Evolutionary conservation across 345 rosid genomes (phyloP), one percentile per base, ranked within the genome.

Genomic region (Orychophragmus violaceus): DNA sequence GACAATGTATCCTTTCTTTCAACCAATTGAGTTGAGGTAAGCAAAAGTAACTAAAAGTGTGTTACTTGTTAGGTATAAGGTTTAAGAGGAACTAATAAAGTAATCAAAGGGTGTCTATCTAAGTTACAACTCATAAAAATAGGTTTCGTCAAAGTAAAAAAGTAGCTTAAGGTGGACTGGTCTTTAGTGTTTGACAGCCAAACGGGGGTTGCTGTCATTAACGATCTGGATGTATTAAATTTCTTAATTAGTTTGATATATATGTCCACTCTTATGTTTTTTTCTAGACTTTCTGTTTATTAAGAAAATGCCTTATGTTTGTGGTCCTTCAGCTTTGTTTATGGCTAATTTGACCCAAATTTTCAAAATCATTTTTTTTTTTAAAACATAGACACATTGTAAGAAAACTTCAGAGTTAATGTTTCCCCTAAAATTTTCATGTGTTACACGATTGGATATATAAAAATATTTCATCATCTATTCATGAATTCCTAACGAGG

Each of bases 181-280:
- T 73, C 72, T 66, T 32, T 19, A 59, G 77, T 73, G 77, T 51
- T 66, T 30, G 18, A 73, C 62, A 73, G 56, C 77, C 67, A 59
- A 73, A 72, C 56, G 52, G 28, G 66, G 59, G 58, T 57, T 72
- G 73, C 25, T 74, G 75, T 69, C 61, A 63, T 29, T 65, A 52
- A 33, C 44, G 12, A 57, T 45, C 33, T 33, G 22, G 51, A 42
- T 25, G 44, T 17, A 45, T 12, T 46, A 52, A 24, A 51, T 30
- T 49, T 37, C 53, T 72, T 56, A 28, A 56, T 55, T 33, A 45
- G 39, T 33, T 70, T 30, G 28, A 39, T 25, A 52, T 37, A 27
- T 25, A 18, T 61, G 44, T 54, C 46, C 16, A 42, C 16, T 1
- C 36, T 62, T 54, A 62, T 12, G 57, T 62, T 39, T 57, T 72